phyloP scores from a whole-genome alignment of 371 early-diverging fungal species.

The Ordospora pajunii region DNA sequence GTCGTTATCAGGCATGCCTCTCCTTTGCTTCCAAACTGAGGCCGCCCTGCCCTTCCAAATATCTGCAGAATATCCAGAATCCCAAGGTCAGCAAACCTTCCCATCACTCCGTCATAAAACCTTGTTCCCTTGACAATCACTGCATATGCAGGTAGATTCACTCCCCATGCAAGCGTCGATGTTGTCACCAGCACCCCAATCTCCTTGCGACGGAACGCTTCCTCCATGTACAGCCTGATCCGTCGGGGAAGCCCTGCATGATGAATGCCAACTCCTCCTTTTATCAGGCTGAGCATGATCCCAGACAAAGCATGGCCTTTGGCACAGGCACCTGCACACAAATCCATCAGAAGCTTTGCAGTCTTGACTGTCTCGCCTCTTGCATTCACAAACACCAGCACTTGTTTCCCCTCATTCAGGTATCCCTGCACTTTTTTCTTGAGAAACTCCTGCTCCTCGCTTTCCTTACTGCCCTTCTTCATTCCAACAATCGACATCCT shows the following conservation, averaged over 20 bases:
- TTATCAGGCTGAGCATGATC: constrained; percentile 7
- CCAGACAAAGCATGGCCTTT: constrained; percentile 26
- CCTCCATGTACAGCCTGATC: constrained; percentile 83
- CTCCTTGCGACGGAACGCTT: constrained; percentile 76
- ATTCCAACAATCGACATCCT: constrained; percentile 65
- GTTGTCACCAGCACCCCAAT: constrained; percentile 88
- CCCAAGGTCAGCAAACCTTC: constrained; percentile 74
- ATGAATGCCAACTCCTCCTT: constrained; percentile 79
- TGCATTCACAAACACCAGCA: constrained; percentile 89
- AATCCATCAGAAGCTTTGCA: constrained; percentile 74
- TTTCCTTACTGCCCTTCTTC: constrained; percentile 43
- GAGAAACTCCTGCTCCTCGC: constrained; percentile 52
- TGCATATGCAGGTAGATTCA: constrained; percentile 95
- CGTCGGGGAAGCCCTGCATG: constrained; percentile 92
- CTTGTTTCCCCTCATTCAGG: constrained; percentile 69
- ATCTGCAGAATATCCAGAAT: constrained; percentile 72
- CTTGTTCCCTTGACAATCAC: constrained; percentile 96
- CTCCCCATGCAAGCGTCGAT: constrained; percentile 98
- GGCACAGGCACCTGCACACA: constrained; percentile 66
- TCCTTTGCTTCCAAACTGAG: constrained; percentile 87
- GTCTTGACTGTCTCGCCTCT: constrained; percentile 88
- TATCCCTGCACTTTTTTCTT: constrained; percentile 55
- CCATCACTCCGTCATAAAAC: constrained; percentile 81
- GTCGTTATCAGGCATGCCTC: constrained; percentile 91
- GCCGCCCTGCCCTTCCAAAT: constrained; percentile 97